These are phyloP conservation scores for Eudorina sp. DNA, from an alignment of 139 green algal genomes.

Conservation along the genomic window DNA sequence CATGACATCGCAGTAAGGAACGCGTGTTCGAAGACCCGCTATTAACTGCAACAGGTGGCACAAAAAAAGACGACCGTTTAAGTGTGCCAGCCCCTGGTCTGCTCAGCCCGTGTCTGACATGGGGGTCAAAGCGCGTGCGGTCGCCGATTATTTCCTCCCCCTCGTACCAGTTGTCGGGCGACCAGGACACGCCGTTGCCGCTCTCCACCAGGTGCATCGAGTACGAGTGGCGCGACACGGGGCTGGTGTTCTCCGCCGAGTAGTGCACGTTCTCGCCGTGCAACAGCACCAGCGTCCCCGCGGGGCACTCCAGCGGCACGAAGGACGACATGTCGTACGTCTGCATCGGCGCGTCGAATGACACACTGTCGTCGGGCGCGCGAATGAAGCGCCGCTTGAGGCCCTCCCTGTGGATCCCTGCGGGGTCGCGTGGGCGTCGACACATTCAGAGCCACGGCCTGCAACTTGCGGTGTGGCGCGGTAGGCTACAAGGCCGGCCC, in stretches of 20 bases:
- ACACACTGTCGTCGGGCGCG: constrained; percentile 45
- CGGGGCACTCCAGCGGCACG: constrained; percentile 80
- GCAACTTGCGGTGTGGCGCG: too few relatives aligned
- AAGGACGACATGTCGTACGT: constrained; percentile 75
- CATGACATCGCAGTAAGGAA: too few relatives aligned
- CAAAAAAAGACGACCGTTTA: too few relatives aligned
- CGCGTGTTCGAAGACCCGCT: too few relatives aligned
- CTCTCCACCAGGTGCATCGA: constrained; percentile 88
- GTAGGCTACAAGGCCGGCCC: too few relatives aligned
- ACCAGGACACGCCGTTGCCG: constrained; percentile 62
- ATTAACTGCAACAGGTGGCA: too few relatives aligned
- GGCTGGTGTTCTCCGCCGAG: constrained; percentile 59
- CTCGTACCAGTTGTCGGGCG: constrained; percentile 86
- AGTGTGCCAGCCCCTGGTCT: too few relatives aligned
- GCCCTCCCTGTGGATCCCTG: constrained; percentile 65
- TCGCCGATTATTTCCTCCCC: too few relatives aligned
- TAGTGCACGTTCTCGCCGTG: constrained; percentile 83
- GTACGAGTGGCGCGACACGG: constrained; percentile 83
- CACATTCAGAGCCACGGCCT: too few relatives aligned
- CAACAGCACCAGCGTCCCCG: constrained; percentile 90
- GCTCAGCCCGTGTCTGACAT: too few relatives aligned
- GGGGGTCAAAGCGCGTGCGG: too few relatives aligned
- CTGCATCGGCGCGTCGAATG: constrained; percentile 62
- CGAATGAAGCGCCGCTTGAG: constrained; percentile 67
- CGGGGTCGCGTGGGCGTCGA: too few relatives aligned